phyloP scores from a whole-genome alignment of 139 green algal genomes.

The Chlamydomonas incerta region DNA sequence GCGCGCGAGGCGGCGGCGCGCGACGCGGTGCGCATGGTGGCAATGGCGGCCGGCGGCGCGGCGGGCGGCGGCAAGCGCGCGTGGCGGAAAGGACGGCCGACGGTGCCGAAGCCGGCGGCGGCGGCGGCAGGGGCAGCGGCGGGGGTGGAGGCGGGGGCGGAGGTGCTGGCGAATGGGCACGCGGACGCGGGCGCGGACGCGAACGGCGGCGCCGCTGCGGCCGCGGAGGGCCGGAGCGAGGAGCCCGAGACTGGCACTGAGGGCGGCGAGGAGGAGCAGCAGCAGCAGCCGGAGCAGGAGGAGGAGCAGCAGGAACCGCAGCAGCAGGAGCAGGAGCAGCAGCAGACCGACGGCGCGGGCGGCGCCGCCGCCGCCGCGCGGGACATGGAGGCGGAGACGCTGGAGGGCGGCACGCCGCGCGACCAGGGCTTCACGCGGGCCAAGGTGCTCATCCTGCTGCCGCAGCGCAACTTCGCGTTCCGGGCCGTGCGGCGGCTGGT shows the following conservation, averaged over 20 bases:
- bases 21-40: too few relatives aligned
- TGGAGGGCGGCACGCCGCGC: constrained; percentile 43
- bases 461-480: constrained; percentile 85
- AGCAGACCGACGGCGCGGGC: too few relatives aligned
- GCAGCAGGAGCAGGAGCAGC: not conserved
- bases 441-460: constrained; percentile 93
- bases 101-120: not conserved
- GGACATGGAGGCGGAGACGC: not conserved
- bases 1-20: not conserved
- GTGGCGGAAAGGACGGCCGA: too few relatives aligned
- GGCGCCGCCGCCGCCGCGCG: not conserved
- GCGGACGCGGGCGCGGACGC: too few relatives aligned
- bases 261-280: not conserved
- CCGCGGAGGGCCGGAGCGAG: too few relatives aligned
- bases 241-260: too few relatives aligned
- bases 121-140: not conserved
- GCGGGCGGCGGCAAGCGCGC: not conserved
- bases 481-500: constrained; percentile 76
- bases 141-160: not conserved
- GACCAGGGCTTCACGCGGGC: constrained; percentile 89
- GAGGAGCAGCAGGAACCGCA: not conserved
- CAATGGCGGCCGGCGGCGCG: not conserved
- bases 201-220: too few relatives aligned
- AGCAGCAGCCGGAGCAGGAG: not conserved
- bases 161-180: too few relatives aligned